Base-by-base conservation (phyloP, 768 basidiomycete species). In the Collybiopsis luxurians region DNA sequence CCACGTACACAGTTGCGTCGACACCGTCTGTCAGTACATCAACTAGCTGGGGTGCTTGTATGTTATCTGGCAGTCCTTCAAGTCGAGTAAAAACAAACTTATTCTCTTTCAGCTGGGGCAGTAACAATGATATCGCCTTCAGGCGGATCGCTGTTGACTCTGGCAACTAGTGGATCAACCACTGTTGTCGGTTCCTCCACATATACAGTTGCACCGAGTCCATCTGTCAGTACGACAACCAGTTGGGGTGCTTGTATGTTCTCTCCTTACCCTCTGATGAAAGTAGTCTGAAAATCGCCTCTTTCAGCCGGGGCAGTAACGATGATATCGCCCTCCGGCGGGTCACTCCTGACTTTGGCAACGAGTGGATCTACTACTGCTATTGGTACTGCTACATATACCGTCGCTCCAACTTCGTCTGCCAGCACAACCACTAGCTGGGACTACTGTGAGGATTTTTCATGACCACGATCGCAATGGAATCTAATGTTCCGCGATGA, bases 11-110 rank as follows among this genome's bases (percentile, higher is more conserved):
- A 2, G 27, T 50, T 15, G 27, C 48, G 24, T 26, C 44, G 19
- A 26, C 44, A 0, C 44, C 44, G 21, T 43, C 40, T 43, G 40
- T 43, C 40, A 43, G 40, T 43, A 43, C 48, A 17, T 31, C 48
- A 6, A 49, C 48, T 17, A 49, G 30, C 48, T 49, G 48, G 48
- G 48, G 48, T 31, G 19, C 48, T 2, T 49, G 48, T 49, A 34
- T 31, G 48, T 49, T 21, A 15, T 5, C 30, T 17, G 17, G 11
- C 13, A n/a, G 17, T 15, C 4, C 10, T 36, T n/a, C 11, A 4
- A 36, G 31, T 21, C 21, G 34, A 7, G n/a, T 15, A 49, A 10
- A n/a, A 19, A 4, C 30, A 30, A 19, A 3, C 10, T n/a, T 49
- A 12, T 9, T n/a, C 17, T 5, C n/a, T n/a, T n/a, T n/a, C n/a